Percentiles rank a stretch among this genome's conserved stretches.
Conservation (phyloP, 228 moss, liverwort and hornwort genomes). For the Sphagnum magellanicum region DNA sequence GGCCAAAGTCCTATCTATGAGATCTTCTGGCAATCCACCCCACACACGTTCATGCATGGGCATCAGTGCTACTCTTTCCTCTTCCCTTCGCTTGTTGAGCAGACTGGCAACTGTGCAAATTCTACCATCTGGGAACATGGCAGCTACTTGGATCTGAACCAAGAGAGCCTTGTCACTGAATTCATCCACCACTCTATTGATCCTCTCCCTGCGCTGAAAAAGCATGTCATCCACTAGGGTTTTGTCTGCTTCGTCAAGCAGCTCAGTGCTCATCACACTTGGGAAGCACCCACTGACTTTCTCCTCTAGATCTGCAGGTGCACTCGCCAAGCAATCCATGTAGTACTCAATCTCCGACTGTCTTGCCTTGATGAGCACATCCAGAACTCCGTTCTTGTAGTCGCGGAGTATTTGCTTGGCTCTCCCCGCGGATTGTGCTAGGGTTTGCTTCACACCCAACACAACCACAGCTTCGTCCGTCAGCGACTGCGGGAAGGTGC, state of each 20-base stretch:
- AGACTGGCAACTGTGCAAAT: slow-evolving; percentile 43
- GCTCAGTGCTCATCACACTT: slow-evolving; percentile 48
- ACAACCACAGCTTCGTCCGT: slow-evolving; percentile 27
- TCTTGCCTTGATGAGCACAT: slow-evolving; percentile 39
- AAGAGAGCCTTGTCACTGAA: slow-evolving; percentile 49
- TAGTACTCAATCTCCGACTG: slow-evolving; percentile 58
- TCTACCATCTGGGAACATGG: slow-evolving; percentile 26
- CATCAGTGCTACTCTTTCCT: slow-evolving; percentile 48
- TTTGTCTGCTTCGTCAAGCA: slow-evolving; percentile 44
- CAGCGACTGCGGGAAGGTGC: slow-evolving; percentile 30
- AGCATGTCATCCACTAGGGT: slow-evolving; percentile 43
- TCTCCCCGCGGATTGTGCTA: slow-evolving; percentile 22
- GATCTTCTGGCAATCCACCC: slow-evolving; percentile 55
- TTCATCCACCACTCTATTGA: slow-evolving; percentile 49
- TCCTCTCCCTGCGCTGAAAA: slow-evolving; percentile 47
- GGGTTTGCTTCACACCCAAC: slow-evolving; percentile 24
- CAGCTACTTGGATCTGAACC: slow-evolving; percentile 47
- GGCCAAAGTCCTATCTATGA: slow-evolving; percentile 54
- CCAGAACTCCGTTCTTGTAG: slow-evolving; percentile 41
- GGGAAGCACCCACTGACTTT: slow-evolving; percentile 44
- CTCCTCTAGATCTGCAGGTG: slow-evolving; percentile 33
- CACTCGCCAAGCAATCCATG: slow-evolving; percentile 57
- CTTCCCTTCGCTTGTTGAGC: slow-evolving; percentile 49
- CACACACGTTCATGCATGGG: slow-evolving; percentile 57
- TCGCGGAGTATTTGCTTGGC: slow-evolving; percentile 32